Conservation (phyloP, 2,329 filamentous ascomycete genomes). For the Xylaria sp. region DNA sequence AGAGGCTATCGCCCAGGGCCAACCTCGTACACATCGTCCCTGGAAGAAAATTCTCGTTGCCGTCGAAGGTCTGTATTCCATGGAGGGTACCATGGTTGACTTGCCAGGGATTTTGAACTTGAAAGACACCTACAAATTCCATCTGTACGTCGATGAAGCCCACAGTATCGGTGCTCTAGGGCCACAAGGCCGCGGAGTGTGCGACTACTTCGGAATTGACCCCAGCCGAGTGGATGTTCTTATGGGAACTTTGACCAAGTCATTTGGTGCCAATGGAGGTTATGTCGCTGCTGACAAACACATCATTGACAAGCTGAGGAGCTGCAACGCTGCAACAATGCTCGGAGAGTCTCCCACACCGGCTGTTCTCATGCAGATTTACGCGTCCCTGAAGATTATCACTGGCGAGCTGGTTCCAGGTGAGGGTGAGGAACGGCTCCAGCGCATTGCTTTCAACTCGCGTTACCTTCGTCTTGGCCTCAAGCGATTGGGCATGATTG, state of each 20-base stretch:
- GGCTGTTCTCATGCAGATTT: conserved; percentile 89
- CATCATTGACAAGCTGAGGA: conserved; percentile 91
- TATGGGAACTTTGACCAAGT: conserved; percentile 98
- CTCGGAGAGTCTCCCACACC: conserved; percentile 90
- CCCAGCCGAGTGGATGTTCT: conserved; percentile 90
- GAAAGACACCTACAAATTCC: conserved; percentile 97
- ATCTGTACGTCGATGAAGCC: conserved; percentile 94
- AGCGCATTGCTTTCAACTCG: conserved; percentile 97
- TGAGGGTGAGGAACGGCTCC: conserved; percentile 93
- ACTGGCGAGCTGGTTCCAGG: conserved; percentile 86
- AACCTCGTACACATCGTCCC: conserved; percentile 96
- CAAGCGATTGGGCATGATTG: conserved; percentile 95
- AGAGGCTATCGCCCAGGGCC: conserved; percentile 94
- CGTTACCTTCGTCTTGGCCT: conserved; percentile 96
- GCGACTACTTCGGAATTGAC: conserved; percentile 95
- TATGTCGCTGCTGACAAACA: conserved; percentile 90
- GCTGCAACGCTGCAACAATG: conserved; percentile 84
- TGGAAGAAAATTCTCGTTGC: conserved; percentile 99
- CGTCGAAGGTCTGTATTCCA: conserved; percentile 97
- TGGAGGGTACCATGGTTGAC: conserved; percentile 99
- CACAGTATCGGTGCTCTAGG: conserved; percentile 95
- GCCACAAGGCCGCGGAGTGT: conserved; percentile 88
- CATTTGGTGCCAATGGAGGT: conserved; percentile 96
- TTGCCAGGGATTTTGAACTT: conserved; percentile 87
- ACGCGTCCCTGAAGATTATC: conserved; percentile 87